phyloP scores from a whole-genome alignment of 495 filamentous ascomycete genomes.

The Viridothelium virens region DNA sequence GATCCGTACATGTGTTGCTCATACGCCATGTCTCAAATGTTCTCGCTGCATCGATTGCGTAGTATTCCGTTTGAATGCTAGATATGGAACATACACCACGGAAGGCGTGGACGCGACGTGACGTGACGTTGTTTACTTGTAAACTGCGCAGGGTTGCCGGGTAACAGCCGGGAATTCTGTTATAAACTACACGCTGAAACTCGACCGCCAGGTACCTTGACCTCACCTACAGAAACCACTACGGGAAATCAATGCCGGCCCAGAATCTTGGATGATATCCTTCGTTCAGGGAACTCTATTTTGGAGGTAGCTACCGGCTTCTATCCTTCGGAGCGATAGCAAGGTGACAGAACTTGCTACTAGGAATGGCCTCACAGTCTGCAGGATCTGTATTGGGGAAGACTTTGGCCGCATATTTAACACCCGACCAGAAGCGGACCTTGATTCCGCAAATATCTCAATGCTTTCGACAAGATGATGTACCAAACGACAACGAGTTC shows the following conservation, averaged over 20 bases:
- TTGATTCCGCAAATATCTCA: neutral
- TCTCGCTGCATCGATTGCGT: neutral
- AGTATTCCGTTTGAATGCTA: neutral
- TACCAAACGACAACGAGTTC: neutral
- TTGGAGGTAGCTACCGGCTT: too few relatives aligned
- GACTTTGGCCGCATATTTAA: neutral
- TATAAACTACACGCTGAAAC: neutral
- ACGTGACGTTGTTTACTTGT: constrained; percentile 1
- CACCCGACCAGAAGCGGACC: neutral
- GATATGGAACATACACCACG: too few relatives aligned
- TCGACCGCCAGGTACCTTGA: too few relatives aligned
- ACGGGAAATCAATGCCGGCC: neutral
- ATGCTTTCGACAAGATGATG: neutral
- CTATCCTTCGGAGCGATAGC: too few relatives aligned
- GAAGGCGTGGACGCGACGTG: neutral
- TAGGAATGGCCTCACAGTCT: neutral
- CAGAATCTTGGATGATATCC: neutral
- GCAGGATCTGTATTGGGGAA: neutral
- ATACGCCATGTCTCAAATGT: neutral
- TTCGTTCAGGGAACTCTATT: too few relatives aligned
- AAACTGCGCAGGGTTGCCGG: neutral
- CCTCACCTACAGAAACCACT: too few relatives aligned
- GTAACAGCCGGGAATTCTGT: neutral
- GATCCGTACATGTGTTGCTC: neutral
- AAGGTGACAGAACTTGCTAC: neutral